Percentiles rank a stretch among this genome's conserved stretches.
These are phyloP conservation scores for Candida morakotiae DNA, from an alignment of 805 yeast genomes.

Conservation along the genomic window DNA sequence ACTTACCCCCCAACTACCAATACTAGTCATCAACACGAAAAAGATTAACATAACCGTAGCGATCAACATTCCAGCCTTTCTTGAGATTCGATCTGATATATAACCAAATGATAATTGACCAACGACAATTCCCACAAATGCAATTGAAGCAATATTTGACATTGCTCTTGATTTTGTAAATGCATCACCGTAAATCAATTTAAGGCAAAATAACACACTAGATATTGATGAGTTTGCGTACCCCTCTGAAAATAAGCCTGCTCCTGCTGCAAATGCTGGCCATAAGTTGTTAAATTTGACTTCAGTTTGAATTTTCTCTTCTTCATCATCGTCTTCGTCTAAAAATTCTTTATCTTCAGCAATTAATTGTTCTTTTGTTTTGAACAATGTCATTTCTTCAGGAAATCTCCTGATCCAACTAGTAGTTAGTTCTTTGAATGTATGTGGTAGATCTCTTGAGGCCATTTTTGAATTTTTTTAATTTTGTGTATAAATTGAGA, in stretches of 20 bases:
- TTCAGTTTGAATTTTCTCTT: conserved; percentile 9
- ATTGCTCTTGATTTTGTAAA: conserved; percentile 66
- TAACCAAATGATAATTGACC: conserved; percentile 84
- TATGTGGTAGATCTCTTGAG: conserved; percentile 49
- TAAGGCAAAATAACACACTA: conserved; percentile 69
- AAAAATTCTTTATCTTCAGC: conserved; percentile 12
- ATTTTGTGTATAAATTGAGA: no score
- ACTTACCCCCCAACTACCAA: conserved; percentile 75
- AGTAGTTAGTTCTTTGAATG: conserved; percentile 16
- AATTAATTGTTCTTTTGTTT: conserved; percentile 17
- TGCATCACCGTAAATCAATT: conserved; percentile 58
- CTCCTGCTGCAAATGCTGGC: conserved; percentile 82
- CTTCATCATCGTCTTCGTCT: conserved; percentile 15
- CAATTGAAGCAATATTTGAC: conserved; percentile 79
- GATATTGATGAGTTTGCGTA: conserved; percentile 83
- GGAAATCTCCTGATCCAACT: conserved; percentile 41
- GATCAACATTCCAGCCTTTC: conserved; percentile 78
- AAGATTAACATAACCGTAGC: conserved; percentile 73
- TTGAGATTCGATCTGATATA: conserved; percentile 71
- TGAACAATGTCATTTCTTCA: conserved; percentile 41
- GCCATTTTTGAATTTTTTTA: conserved; percentile 23
- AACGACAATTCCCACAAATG: conserved; percentile 85
- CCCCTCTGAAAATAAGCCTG: conserved; percentile 92
- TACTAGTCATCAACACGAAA: conserved; percentile 76
- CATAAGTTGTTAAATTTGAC: conserved; percentile 31